phyloP scores from a whole-genome alignment of 2,329 filamentous ascomycete species.

The Alternaria rosae region DNA sequence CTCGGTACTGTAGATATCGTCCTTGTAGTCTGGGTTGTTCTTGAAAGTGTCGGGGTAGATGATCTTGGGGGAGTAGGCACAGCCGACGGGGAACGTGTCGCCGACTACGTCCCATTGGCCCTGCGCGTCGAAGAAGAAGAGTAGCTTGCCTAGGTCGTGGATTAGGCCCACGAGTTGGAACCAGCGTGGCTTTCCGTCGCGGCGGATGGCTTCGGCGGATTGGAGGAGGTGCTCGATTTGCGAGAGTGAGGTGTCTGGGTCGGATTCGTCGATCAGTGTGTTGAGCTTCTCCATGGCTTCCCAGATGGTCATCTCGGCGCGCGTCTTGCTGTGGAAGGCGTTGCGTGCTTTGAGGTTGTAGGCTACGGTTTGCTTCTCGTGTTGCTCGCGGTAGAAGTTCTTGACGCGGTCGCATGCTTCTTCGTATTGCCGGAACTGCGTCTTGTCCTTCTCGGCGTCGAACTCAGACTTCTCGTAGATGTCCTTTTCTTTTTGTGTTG shows the following conservation, averaged over 20 bases:
- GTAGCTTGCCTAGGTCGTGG: constrained; percentile 81
- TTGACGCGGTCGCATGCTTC: constrained; percentile 84
- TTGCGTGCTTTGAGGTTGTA: constrained; percentile 86
- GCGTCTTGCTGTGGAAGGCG: constrained; percentile 70
- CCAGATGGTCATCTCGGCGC: constrained; percentile 85
- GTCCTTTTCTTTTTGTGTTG: constrained; percentile 55
- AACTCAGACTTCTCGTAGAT: constrained; percentile 70
- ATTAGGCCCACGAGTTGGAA: constrained; percentile 81
- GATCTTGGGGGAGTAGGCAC: constrained; percentile 76
- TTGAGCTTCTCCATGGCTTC: constrained; percentile 92
- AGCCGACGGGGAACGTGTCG: constrained; percentile 82
- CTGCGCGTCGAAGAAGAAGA: constrained; percentile 81
- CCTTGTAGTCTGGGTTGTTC: constrained; percentile 74
- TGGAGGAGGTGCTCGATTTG: constrained; percentile 93
- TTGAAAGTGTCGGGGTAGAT: constrained; percentile 82
- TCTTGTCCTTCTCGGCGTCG: constrained; percentile 79
- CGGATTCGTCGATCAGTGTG: constrained; percentile 87
- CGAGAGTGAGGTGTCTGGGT: constrained; percentile 85
- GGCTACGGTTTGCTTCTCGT: constrained; percentile 76
- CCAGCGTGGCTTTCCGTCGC: constrained; percentile 83
- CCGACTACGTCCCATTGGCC: constrained; percentile 96
- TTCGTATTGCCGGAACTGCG: constrained; percentile 82
- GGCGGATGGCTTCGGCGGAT: constrained; percentile 85
- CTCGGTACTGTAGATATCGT: constrained; percentile 77
- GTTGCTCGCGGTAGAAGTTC: constrained; percentile 80